Evolutionary conservation across 2,329 filamentous ascomycete genomes (phyloP).

Genomic region (Neopestalotiopsis sp.): DNA sequence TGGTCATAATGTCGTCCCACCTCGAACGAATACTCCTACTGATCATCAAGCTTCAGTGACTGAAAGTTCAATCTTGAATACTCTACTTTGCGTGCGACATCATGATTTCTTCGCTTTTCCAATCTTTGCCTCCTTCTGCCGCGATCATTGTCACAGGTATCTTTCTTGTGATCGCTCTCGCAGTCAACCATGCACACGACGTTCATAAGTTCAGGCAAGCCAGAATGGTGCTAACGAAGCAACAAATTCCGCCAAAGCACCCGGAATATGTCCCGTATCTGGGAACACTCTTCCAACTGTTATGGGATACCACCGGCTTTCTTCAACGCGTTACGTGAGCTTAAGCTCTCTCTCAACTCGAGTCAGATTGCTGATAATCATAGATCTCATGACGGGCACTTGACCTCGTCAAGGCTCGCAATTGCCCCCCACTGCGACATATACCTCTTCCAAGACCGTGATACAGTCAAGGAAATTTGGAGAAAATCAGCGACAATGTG

Average conservation of each 20-base stretch:
- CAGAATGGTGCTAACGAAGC: not conserved
- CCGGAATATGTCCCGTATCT: not conserved
- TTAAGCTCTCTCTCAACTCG: not conserved
- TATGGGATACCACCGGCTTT: not conserved
- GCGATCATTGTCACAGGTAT: not conserved
- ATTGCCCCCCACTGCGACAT: constrained; percentile 24
- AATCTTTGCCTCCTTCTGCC: not conserved
- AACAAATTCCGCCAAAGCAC: not conserved
- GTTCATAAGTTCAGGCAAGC: not conserved
- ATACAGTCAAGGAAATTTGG: constrained; percentile 33
- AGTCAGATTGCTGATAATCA: not conserved
- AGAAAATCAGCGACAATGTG: constrained; percentile 29
- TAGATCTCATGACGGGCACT: not conserved
- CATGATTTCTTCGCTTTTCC: not conserved
- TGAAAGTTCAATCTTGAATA: not conserved
- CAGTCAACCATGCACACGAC: not conserved
- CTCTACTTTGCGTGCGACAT: not conserved
- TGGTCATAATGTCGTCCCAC: not conserved
- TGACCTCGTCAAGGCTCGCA: not conserved
- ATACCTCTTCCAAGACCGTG: constrained; percentile 28
- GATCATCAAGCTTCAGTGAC: not conserved
- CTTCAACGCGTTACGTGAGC: not conserved
- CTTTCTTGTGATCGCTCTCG: not conserved
- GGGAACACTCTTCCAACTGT: not conserved
- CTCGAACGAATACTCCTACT: not conserved